Percentiles rank a stretch among this genome's conserved stretches.
Conservation (phyloP, 345 rosid genomes). For the Carallia brachiata region DNA sequence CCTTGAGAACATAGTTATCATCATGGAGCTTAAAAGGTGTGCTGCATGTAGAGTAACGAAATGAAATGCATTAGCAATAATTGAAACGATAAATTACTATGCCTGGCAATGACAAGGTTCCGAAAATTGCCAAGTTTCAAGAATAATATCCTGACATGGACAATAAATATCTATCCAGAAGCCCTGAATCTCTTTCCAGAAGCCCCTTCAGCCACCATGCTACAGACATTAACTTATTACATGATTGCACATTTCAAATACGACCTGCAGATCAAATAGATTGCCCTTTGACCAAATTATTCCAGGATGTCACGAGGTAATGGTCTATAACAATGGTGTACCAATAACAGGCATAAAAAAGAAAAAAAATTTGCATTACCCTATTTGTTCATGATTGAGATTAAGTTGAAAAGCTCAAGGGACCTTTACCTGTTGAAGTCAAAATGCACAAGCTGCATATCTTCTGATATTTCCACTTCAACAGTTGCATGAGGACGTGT, state of each 20-base stretch:
- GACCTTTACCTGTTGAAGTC: conserved; percentile 80
- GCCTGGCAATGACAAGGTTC: neutral
- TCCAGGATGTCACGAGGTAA: neutral
- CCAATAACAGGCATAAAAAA: neutral
- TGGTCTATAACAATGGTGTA: neutral
- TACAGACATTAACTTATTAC: neutral
- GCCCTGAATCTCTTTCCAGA: neutral
- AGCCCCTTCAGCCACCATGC: neutral
- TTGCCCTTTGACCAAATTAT: neutral
- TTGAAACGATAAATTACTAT: neutral
- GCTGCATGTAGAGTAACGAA: conserved; percentile 40
- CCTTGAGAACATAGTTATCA: conserved; percentile 93
- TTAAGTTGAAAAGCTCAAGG: neutral
- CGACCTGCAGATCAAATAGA: neutral
- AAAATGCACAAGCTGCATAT: conserved; percentile 98
- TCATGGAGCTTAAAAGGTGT: conserved; percentile 99
- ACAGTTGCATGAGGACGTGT: conserved; percentile 99
- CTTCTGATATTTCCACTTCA: conserved; percentile 99
- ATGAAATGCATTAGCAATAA: neutral
- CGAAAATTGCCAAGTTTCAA: neutral
- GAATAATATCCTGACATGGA: neutral
- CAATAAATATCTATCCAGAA: neutral
- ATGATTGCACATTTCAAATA: neutral
- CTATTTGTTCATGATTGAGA: neutral
- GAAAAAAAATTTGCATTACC: neutral